Base-by-base conservation (phyloP, 306 rosid species). In the Ammopiptanthus mongolicus region DNA sequence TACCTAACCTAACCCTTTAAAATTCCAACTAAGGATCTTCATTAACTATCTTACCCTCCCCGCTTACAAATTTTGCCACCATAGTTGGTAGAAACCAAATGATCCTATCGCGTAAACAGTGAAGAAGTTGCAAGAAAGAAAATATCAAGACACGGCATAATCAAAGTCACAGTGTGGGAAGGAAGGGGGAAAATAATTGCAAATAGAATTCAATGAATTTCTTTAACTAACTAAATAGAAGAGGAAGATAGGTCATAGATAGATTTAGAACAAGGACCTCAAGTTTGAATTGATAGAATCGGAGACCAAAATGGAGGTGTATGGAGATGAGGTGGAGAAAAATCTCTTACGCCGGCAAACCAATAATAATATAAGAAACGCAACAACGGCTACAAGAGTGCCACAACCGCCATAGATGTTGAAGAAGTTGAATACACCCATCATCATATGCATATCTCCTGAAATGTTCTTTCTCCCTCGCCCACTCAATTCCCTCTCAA, bases 321-420 rank as follows among this genome's bases (percentile, higher is more conserved):
- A 62, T 51, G 85, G 41, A 50, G 73, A 79, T 31, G 85, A 65
- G 47, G 57, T 39, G 25, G 65, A 56, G 76, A 62, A 75, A 19
- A 77, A 60, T 31, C 69, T 75, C 63, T 65, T 76, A 61, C 74
- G 78, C 13, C 74, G 88, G 84, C 85, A 85, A 68, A 84, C 41
- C 50, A 87, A 66, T 25, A 87, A 66, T 25, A 83, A 69, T 50
- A 89, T 37, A 59, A 89, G 22, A 33, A 86, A 12, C 36, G 88
- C 42, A 71, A 79, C 88, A 12, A 81, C 4, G 28, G 80, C 70
- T 1, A 6, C 60, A 10, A 78, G 33, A 22, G 88, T 88, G 46
- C 84, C 89, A 83, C 89, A 88, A 17, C 89, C 85, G 15, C 91
- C 89, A 56, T 74, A 71, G 47, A 74, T 36, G 81, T 69, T 84